phyloP scores from a whole-genome alignment of 2,329 filamentous ascomycete genomes.

The Byssothecium circinans region DNA sequence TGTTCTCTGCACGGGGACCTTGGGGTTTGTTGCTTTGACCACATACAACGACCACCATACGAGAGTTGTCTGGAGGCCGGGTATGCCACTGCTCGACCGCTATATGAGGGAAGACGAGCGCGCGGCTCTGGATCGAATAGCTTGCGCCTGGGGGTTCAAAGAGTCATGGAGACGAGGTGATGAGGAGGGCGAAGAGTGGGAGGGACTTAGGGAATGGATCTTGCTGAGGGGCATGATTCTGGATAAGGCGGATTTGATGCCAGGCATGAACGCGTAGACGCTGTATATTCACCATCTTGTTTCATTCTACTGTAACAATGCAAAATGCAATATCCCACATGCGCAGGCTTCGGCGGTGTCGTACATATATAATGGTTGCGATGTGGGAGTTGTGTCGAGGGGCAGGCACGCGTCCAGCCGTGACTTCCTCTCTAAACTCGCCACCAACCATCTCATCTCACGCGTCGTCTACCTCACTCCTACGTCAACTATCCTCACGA shows the following conservation, averaged over 20 bases:
- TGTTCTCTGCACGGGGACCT: conserved; percentile 74
- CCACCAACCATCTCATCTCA: background rate
- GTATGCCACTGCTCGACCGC: conserved; percentile 75
- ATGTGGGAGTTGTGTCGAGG: too few relatives aligned
- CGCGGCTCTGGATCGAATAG: conserved; percentile 81
- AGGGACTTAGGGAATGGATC: conserved; percentile 79
- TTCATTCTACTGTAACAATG: background rate
- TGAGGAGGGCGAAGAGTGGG: conserved; percentile 90
- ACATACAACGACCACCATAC: conserved; percentile 95
- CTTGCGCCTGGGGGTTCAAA: conserved; percentile 88
- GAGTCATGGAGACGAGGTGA: conserved; percentile 79
- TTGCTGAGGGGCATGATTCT: conserved; percentile 84
- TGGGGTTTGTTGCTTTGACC: conserved; percentile 81
- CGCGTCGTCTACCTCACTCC: background rate
- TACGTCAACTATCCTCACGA: background rate
- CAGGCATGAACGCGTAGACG: conserved; percentile 69
- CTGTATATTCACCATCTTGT: background rate
- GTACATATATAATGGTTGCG: too few relatives aligned
- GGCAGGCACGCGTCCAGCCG: conserved; percentile 21
- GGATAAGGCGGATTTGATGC: conserved; percentile 86
- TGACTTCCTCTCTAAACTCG: conserved; percentile 16
- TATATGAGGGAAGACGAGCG: conserved; percentile 92
- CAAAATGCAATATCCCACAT: background rate
- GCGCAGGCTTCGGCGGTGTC: too few relatives aligned
- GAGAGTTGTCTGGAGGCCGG: conserved; percentile 85